Percentiles rank a stretch among this genome's conserved stretches.
Evolutionary conservation across 371 early-diverging fungal genomes (phyloP).

Genomic region (Synchytrium microbalum): DNA sequence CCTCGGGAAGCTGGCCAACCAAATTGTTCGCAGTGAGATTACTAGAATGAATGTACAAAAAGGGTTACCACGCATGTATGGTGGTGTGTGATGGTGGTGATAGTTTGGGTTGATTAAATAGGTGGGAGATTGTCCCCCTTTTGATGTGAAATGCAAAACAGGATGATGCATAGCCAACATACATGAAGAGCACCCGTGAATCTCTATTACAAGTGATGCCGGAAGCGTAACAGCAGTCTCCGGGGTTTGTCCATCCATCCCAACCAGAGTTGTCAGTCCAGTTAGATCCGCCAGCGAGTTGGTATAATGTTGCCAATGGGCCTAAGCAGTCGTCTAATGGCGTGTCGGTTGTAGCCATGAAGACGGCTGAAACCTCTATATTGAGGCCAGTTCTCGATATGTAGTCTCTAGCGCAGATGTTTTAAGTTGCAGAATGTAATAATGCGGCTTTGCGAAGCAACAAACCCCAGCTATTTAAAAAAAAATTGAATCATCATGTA

Average conservation of each 20-base stretch:
- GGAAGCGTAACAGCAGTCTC: neutral
- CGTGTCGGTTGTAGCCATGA: too few species aligned
- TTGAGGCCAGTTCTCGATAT: too few species aligned
- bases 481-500: too few species aligned
- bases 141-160: too few species aligned
- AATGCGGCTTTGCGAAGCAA: too few species aligned
- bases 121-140: too few species aligned
- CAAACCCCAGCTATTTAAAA: too few species aligned
- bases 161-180: neutral
- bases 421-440: too few species aligned
- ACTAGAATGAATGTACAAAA: too few species aligned
- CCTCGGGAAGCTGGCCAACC: neutral
- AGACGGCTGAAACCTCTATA: too few species aligned
- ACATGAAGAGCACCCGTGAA: neutral
- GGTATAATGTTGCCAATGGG: neutral
- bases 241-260: neutral
- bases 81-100: neutral
- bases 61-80: neutral
- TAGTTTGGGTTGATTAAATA: neutral
- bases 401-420: too few species aligned
- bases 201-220: neutral
- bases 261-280: neutral
- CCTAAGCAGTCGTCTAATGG: neutral
- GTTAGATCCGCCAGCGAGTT: neutral
- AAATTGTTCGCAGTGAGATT: neutral